Conservation (phyloP, 352 stramenopile species). For the Globisporangium megalacanthum region DNA sequence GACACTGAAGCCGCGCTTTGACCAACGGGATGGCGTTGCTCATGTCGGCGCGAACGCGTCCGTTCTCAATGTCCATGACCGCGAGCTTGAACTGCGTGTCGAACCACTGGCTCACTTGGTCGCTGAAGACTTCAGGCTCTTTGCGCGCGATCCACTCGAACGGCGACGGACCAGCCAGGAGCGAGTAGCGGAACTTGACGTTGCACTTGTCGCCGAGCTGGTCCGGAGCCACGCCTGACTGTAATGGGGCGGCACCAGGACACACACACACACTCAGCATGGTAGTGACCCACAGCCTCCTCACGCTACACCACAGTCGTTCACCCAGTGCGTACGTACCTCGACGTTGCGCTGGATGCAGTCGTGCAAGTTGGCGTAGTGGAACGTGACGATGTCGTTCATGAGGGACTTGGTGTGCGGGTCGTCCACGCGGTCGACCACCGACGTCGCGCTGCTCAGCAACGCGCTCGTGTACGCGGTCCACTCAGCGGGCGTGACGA, state of each 20-base stretch:
- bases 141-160: slow-evolving; percentile 32
- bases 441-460: neutral
- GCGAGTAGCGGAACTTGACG: slow-evolving; percentile 46
- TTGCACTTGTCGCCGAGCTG: slow-evolving; percentile 29
- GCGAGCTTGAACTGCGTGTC: slow-evolving; percentile 1
- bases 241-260: neutral
- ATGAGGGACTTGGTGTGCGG: slow-evolving; percentile 1
- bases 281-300: too few relatives aligned
- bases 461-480: neutral
- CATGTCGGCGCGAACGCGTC: neutral
- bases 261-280: too few relatives aligned
- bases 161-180: slow-evolving; percentile 27
- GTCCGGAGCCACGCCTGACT: neutral
- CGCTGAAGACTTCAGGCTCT: neutral
- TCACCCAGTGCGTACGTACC: neutral
- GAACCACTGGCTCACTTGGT: slow-evolving; percentile 2
- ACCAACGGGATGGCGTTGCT: neutral
- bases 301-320: too few relatives aligned
- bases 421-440: neutral
- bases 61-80: neutral
- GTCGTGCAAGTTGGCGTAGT: slow-evolving; percentile 26
- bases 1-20: neutral
- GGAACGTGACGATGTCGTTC: slow-evolving; percentile 21
- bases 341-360: slow-evolving; percentile 20
- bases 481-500: slow-evolving; percentile 4